A percentile compares a stretch with the other conserved stretches of the same genome.
phyloP scores from a whole-genome alignment of 2,329 filamentous ascomycete species.

The Trichoderma citrinoviride region DNA sequence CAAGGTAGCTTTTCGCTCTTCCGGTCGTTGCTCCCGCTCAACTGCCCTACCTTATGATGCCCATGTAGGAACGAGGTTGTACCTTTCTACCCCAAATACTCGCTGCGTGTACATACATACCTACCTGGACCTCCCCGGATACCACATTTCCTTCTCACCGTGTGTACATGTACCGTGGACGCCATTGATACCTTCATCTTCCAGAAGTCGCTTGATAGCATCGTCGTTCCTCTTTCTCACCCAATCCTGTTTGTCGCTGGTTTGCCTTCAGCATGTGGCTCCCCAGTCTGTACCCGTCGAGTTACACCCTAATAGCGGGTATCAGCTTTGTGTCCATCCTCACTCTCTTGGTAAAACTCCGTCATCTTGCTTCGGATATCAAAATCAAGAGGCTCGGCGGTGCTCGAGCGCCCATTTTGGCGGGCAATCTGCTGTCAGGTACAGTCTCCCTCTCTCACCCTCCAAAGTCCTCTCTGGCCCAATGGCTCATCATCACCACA shows the following conservation, averaged over 20 bases:
- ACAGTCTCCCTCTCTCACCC: not conserved
- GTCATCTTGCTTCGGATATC: conserved; percentile 28
- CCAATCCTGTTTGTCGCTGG: not conserved
- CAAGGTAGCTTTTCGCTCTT: too few relatives aligned
- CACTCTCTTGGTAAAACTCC: conserved; percentile 26
- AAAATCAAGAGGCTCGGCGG: conserved; percentile 35
- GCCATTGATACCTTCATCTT: too few relatives aligned
- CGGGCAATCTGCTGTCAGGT: conserved; percentile 37
- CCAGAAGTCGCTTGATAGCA: too few relatives aligned
- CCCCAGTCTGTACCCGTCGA: not conserved
- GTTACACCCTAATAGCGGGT: not conserved
- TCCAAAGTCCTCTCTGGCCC: not conserved
- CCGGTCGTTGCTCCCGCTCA: too few relatives aligned
- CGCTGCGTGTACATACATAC: too few relatives aligned
- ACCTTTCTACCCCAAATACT: too few relatives aligned
- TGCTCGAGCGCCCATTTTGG: conserved; percentile 34
- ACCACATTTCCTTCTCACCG: too few relatives aligned
- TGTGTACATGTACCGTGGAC: too few relatives aligned
- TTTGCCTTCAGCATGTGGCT: not conserved
- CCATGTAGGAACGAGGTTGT: too few relatives aligned
- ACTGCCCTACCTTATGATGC: too few relatives aligned
- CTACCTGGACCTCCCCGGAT: too few relatives aligned
- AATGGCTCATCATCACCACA: not conserved
- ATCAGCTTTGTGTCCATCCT: not conserved
- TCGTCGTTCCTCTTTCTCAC: too few relatives aligned